phyloP scores from a whole-genome alignment of 768 basidiomycete species.

The Hygrophorus pudorinus region DNA sequence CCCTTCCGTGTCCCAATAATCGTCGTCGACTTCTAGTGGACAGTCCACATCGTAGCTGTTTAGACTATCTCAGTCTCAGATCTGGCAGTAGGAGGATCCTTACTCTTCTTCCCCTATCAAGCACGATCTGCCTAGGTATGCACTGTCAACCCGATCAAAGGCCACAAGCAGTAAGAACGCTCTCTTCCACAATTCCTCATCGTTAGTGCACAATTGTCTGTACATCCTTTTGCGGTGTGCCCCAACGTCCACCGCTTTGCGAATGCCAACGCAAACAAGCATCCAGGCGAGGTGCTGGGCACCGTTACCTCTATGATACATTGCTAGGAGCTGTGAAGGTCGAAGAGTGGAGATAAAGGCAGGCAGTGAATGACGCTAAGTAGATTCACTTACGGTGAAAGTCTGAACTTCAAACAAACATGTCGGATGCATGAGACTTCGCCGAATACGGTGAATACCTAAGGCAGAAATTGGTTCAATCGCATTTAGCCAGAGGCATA shows the following conservation, averaged over 20 bases:
- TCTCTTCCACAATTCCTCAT: constrained; percentile 70
- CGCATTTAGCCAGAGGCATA: background rate
- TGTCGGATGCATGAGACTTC: constrained; percentile 44
- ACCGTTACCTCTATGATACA: constrained; percentile 43
- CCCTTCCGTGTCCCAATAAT: constrained; percentile 58
- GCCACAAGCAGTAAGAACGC: constrained; percentile 65
- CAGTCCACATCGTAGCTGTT: constrained; percentile 76
- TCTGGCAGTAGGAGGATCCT: constrained; percentile 12
- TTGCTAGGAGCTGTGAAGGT: constrained; percentile 33
- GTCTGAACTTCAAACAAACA: constrained; percentile 57
- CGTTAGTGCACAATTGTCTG: constrained; percentile 31
- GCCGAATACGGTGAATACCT: constrained; percentile 44
- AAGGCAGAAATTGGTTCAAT: constrained; percentile 6
- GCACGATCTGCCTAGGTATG: constrained; percentile 45
- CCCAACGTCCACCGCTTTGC: constrained; percentile 67
- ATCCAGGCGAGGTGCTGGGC: constrained; percentile 45
- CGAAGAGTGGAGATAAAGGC: constrained; percentile 1
- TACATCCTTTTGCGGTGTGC: constrained; percentile 62
- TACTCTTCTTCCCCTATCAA: constrained; percentile 60
- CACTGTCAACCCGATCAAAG: constrained; percentile 48
- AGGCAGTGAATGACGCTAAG: background rate
- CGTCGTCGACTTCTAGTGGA: constrained; percentile 75
- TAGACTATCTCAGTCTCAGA: constrained; percentile 7
- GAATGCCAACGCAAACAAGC: constrained; percentile 40
- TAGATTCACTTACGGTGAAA: constrained; percentile 30